Conservation (phyloP, 805 yeast species). For the Candida pseudofarinosa region DNA sequence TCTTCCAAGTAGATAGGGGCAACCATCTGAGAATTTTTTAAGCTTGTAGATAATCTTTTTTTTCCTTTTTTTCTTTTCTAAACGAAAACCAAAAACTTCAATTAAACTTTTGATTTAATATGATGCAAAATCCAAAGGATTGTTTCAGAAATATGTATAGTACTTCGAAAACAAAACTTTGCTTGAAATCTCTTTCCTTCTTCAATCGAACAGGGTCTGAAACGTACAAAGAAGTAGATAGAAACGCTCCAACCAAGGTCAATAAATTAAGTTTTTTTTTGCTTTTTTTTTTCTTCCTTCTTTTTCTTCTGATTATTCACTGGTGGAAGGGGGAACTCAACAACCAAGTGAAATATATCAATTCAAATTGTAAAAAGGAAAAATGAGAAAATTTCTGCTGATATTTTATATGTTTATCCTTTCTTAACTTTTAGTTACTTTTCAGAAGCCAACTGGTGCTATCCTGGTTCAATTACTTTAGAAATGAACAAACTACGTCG, state of each 20-base stretch:
- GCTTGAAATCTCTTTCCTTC: neutral
- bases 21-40: constrained; percentile 24
- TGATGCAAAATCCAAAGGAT: neutral
- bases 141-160: neutral
- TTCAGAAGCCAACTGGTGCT: constrained; percentile 19
- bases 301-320: constrained; percentile 15
- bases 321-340: constrained; percentile 35
- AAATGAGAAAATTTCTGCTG: too few relatives aligned
- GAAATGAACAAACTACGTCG: constrained; percentile 31
- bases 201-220: constrained; percentile 20
- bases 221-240: constrained; percentile 48
- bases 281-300: neutral
- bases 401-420: neutral
- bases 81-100: neutral
- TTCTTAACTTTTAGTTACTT: neutral
- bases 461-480: constrained; percentile 41
- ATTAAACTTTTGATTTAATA: neutral
- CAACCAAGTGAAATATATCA: constrained; percentile 30
- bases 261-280: constrained; percentile 1
- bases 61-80: constrained; percentile 3
- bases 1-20: constrained; percentile 41
- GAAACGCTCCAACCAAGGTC: constrained; percentile 35
- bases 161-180: constrained; percentile 1
- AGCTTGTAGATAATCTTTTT: neutral
- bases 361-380: neutral